Evolutionary conservation across 176 grass and related monocot species (phyloP).

Genomic region (Ampelocalamus luodianensis): DNA sequence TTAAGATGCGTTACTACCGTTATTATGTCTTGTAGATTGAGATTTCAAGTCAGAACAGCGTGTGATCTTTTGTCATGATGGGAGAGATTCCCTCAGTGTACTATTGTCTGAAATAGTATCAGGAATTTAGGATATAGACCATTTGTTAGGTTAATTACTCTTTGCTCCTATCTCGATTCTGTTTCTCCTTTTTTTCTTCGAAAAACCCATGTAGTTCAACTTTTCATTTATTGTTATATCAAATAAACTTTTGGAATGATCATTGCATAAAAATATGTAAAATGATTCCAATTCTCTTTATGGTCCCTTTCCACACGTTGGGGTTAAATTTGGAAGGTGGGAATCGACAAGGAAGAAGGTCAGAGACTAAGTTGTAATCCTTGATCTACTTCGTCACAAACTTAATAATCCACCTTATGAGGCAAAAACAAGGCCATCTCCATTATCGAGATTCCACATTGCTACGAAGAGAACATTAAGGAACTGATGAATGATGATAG

Average conservation of each 20-base stretch:
- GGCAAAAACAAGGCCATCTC: background rate
- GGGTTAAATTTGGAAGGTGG: background rate
- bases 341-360: background rate
- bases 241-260: background rate
- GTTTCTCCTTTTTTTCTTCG: background rate
- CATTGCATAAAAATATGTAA: background rate
- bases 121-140: background rate
- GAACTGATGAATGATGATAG: no score
- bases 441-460: background rate
- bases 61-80: background rate
- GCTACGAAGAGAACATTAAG: background rate
- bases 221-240: background rate
- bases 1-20: background rate
- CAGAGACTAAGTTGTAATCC: background rate
- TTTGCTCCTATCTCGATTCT: background rate
- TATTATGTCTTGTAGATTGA: background rate
- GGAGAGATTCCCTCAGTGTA: background rate
- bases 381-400: conserved; percentile 6
- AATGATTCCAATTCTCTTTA: background rate
- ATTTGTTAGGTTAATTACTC: background rate
- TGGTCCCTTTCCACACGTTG: background rate
- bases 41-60: background rate
- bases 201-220: background rate
- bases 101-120: background rate
- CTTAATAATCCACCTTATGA: background rate